phyloP scores from a whole-genome alignment of 345 rosid species.

The Kandelia obovata region DNA sequence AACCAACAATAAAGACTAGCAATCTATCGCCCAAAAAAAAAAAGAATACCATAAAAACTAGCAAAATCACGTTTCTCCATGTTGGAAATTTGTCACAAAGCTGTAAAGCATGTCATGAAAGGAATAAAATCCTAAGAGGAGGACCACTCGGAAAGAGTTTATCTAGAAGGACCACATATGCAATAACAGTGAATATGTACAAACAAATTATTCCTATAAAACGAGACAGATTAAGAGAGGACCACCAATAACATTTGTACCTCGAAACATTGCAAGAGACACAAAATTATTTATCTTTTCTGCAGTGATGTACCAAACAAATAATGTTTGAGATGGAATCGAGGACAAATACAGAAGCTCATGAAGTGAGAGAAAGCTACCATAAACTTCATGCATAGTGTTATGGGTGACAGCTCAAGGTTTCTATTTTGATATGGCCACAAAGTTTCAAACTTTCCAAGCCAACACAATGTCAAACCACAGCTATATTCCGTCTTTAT shows the following conservation, averaged over 20 bases:
- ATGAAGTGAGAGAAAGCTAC: background rate
- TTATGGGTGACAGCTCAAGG: background rate
- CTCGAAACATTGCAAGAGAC: background rate
- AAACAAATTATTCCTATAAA: constrained; percentile 17
- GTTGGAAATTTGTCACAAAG: constrained; percentile 16
- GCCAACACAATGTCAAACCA: background rate
- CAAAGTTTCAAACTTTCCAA: background rate
- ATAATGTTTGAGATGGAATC: background rate
- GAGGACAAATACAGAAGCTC: background rate
- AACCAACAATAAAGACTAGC: background rate
- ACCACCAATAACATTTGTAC: constrained; percentile 15
- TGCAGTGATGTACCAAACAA: background rate
- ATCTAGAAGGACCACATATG: constrained; percentile 36
- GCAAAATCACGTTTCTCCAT: constrained; percentile 1
- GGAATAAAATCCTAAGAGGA: constrained; percentile 15
- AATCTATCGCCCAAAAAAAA: background rate
- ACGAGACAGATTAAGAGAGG: constrained; percentile 18
- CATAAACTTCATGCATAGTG: background rate
- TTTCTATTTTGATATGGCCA: background rate
- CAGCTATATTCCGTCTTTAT: background rate
- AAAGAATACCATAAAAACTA: background rate
- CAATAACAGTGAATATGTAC: constrained; percentile 14
- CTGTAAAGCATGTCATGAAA: constrained; percentile 7
- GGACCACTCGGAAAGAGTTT: constrained; percentile 29
- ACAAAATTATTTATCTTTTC: background rate